Evolutionary conservation across 148 eudicot genomes (phyloP), one percentile per base, ranked within the genome.

Genomic region (Nyssa sinensis): DNA sequence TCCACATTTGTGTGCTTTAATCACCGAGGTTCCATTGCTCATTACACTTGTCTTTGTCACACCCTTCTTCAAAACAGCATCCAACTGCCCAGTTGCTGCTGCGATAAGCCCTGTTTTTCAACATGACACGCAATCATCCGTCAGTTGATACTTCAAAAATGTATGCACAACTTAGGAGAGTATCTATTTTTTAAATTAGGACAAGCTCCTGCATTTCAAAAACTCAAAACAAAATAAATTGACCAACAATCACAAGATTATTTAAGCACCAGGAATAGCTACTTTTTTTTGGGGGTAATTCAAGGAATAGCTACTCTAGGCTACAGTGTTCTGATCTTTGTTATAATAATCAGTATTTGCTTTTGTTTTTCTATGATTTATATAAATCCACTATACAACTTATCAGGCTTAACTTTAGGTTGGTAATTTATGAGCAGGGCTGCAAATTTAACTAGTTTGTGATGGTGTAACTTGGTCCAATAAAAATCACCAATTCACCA

Each of bases 31-130:
- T 1, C 83, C 87, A 23, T 82, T 92, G 83, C 80, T 82, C 62
- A 79, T 68, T 27, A 73, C 66, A 25, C 29, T 24, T 19, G 70
- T 11, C 62, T 79, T 88, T 32, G 75, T 3, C 4, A 37, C 71
- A 32, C 76, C 70, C 41, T 76, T 87, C 47, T 83, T 84, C 49
- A 95, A 66, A 12, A 84, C 28, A 33, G 81, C 69, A 78, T 89
- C 96, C 81, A 95, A 71, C 69, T 89, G 99, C 3, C 91, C 94
- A 5, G 81, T 70, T 70, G 99, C 91, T 62, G 97, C 97, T 61
- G 97, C 94, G 74, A 94, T 86, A 28, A 94, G 87, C 64, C 97
- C 98, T 94, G 79, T 81, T 76, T 28, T 63, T 7, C n/a, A 35
- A 58, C 34, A 35, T 19, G n/a, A n/a, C n/a, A 63, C 33, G 21